phyloP scores from a whole-genome alignment of 225 moss, liverwort and hornwort genomes.

The Bryoerythrophyllum caledonicum region DNA sequence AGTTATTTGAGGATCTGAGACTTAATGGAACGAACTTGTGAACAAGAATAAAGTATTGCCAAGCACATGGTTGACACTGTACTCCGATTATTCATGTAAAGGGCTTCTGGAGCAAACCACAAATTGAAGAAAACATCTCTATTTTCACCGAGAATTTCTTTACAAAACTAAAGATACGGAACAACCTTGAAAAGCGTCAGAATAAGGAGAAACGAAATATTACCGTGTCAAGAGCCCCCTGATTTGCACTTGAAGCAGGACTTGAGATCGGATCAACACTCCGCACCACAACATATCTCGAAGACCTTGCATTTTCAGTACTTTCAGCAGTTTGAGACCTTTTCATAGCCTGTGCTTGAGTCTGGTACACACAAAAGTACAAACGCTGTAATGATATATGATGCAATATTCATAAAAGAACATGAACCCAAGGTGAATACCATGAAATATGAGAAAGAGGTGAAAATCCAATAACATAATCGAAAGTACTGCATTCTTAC shows the following conservation, averaged over 20 bases:
- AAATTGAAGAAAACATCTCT: background rate
- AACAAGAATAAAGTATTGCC: background rate
- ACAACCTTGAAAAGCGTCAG: background rate
- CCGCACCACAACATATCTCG: slow-evolving; percentile 19
- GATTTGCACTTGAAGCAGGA: slow-evolving; percentile 24
- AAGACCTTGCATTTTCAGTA: slow-evolving; percentile 24
- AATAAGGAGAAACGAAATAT: slow-evolving; percentile 12
- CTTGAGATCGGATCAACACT: slow-evolving; percentile 26
- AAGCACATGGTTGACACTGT: background rate
- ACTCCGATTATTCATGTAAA: background rate
- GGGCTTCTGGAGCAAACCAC: background rate
- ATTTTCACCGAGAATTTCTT: background rate
- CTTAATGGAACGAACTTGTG: background rate
- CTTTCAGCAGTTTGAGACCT: slow-evolving; percentile 31
- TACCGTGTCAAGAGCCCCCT: slow-evolving; percentile 72
- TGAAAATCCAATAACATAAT: background rate
- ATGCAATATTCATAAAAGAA: no score
- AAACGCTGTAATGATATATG: no score
- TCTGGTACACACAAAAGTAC: slow-evolving; percentile 41
- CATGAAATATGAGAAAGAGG: slow-evolving; percentile 8
- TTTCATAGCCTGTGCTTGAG: slow-evolving; percentile 56
- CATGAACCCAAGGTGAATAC: no score
- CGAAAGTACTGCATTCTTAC: background rate
- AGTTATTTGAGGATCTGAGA: background rate
- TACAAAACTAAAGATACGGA: background rate